These are phyloP conservation scores for Rhododendron griersonianum DNA, from an alignment of 148 eudicot species.

Conservation along the genomic window DNA sequence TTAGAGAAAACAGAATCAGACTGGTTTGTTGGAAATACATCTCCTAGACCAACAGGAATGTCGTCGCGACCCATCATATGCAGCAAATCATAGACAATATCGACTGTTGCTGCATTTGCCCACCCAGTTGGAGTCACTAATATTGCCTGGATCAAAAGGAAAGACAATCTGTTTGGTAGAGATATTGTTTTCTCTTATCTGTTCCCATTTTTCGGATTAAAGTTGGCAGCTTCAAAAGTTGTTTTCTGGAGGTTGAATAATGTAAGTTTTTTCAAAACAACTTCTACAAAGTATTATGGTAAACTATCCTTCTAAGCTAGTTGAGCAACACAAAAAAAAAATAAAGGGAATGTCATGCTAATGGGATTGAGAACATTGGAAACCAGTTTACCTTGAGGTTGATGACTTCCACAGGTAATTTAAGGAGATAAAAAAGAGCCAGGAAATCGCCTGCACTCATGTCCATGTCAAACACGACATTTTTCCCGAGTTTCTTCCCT, in stretches of 20 bases:
- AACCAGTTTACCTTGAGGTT: conserved; percentile 55
- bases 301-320: background rate
- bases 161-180: background rate
- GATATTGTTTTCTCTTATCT: background rate
- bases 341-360: background rate
- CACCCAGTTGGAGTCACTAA: conserved; percentile 83
- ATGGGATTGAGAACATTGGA: background rate
- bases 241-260: background rate
- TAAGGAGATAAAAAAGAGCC: conserved; percentile 78
- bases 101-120: conserved; percentile 92
- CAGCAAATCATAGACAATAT: conserved; percentile 68
- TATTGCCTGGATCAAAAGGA: conserved; percentile 46
- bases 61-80: conserved; percentile 99
- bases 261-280: background rate
- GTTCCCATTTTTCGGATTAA: background rate
- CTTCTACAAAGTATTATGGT: background rate
- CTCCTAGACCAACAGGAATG: conserved; percentile 78
- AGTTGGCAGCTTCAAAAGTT: background rate
- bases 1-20: conserved; percentile 40
- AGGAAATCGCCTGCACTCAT: conserved; percentile 92
- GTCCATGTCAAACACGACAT: conserved; percentile 82
- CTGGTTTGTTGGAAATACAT: conserved; percentile 60
- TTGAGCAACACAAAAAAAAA: background rate
- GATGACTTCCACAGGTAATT: conserved; percentile 57
- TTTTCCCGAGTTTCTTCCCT: conserved; percentile 12